Conservation (phyloP, 2,329 filamentous ascomycete genomes). For the Trichoderma afroharzianum region DNA sequence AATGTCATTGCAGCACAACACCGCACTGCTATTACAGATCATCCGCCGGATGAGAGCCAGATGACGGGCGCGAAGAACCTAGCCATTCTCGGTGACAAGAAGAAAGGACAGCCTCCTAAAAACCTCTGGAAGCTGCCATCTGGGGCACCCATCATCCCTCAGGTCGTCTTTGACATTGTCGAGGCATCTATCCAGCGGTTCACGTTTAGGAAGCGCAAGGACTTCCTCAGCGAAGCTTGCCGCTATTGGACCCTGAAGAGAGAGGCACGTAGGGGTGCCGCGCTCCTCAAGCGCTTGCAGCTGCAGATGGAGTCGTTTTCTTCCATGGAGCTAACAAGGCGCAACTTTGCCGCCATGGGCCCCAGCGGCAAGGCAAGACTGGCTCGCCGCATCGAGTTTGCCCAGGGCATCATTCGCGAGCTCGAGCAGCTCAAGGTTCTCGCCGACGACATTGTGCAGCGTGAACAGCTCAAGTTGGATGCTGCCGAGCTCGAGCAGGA, state of each 20-base stretch:
- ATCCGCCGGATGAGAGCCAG: conserved; percentile 75
- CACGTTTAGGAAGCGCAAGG: conserved; percentile 75
- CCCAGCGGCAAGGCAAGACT: conserved; percentile 74
- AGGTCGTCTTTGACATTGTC: conserved; percentile 81
- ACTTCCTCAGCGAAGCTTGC: conserved; percentile 88
- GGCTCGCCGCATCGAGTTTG: conserved; percentile 82
- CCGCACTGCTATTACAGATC: conserved; percentile 59
- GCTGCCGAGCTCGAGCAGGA: conserved; percentile 71
- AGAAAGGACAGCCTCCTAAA: conserved; percentile 55
- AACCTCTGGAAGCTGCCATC: conserved; percentile 85
- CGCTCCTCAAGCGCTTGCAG: conserved; percentile 87
- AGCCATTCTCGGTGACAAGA: conserved; percentile 70
- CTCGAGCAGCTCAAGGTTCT: conserved; percentile 71
- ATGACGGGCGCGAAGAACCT: conserved; percentile 80
- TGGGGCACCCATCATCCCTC: conserved; percentile 89
- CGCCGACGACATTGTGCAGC: conserved; percentile 66
- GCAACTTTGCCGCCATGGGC: conserved; percentile 95
- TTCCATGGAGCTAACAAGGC: conserved; percentile 92
- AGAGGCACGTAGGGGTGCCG: conserved; percentile 85
- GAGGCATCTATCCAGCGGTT: conserved; percentile 81
- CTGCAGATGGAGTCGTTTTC: conserved; percentile 95
- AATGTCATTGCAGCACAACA: conserved; percentile 74
- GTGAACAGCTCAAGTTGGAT: conserved; percentile 74
- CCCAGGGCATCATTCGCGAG: conserved; percentile 69
- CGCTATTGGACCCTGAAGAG: conserved; percentile 98